Base-by-base conservation (phyloP, 805 yeast genomes). In the Yarrowia keelungensis region DNA sequence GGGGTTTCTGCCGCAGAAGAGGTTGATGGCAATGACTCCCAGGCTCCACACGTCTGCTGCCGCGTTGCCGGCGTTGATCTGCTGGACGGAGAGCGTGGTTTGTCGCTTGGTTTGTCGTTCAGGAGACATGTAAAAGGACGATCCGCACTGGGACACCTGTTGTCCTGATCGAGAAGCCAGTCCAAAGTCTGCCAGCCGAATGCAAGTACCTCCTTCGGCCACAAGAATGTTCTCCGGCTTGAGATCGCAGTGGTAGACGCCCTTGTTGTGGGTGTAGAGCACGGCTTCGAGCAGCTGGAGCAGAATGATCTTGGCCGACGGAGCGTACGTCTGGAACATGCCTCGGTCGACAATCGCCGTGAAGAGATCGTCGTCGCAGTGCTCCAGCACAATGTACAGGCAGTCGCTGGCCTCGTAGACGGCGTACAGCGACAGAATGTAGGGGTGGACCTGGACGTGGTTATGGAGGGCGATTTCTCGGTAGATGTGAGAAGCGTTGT, bases 81-180 rank as follows among this genome's bases (percentile, higher is more conserved):
- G 65, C 9, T n/a, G 42, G 19, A 35, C 65, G 0, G 65, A 59
- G n/a, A 16, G 22, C 26, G 51, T 8, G 7, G 15, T 70, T n/a
- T n/a, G 36, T 4, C 51, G 42, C 14, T 42, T 43, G 45, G 46
- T 36, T 14, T 51, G 50, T 11, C 76, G 68, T 77, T 92, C 97
- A 8, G 97, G 97, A 0, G 97, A 90, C 97, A 93, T 92, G 79
- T 92, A 92, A 78, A 91, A 93, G 32, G 90, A 85, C 8, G 94
- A 89, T 0, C 97, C 98, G 69, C 96, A 85, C 11, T 62, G 67
- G 12, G 67, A 62, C 4, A 62, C 56, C 26, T 47, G 56, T 11
- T 59, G 65, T 72, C 97, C 92, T 4, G 85, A 83, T 58, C 84
- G 82, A 69, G 92, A 85, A 10, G 97, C 91, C n/a, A 92, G 81